Evolutionary conservation across 192 early-diverging fungal species (phyloP), one percentile per base, ranked within the genome.

Genomic region (Powellomyces hirtus): DNA sequence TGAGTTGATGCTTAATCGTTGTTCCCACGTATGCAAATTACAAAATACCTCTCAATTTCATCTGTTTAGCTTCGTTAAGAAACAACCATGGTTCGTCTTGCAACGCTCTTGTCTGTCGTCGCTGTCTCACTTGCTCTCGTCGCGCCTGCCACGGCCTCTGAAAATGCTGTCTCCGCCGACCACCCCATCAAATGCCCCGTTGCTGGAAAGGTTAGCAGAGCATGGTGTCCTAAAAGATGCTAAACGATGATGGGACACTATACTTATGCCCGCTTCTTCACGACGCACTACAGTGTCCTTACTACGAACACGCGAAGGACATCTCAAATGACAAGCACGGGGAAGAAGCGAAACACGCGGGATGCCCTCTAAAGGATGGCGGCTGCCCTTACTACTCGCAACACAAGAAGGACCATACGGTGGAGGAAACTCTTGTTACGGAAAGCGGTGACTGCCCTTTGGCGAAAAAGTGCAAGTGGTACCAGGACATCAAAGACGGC

Each of bases 401-500:
- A 40, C 75, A 77, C 55, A 69, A 62, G 44, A 20, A 34, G 8
- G 75, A 77, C 58, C 38, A 59, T 26, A 42, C 4, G 11, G 35
- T 61, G 6, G 59, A 45, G 10, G 69, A 67, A 24, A 34, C 52
- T 51, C 36, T 66, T 11, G 63, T 66, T 20, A 20, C 63, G 8
- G 56, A 58, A 35, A 50, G 40, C 24, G 57, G 63, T 18, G 67
- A 64, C 10, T 77, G 76, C 56, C 76, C 76, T 7, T 38, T 74
- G 38, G 69, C 67, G 16, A 11, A 59, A 2, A 77, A 77, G 62
- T 77, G 76, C 58, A 69, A 70, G 29, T 77, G 38, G 30, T 77
- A 77, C 51, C 45, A 73, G 67, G 72, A 71, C 36, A 46, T 77
- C 49, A 77, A 77, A 37, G 68, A 64, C 22, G 76, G 72, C 13